Base-by-base conservation (phyloP, 208 protist species). In the Trypanosoma rangeli region DNA sequence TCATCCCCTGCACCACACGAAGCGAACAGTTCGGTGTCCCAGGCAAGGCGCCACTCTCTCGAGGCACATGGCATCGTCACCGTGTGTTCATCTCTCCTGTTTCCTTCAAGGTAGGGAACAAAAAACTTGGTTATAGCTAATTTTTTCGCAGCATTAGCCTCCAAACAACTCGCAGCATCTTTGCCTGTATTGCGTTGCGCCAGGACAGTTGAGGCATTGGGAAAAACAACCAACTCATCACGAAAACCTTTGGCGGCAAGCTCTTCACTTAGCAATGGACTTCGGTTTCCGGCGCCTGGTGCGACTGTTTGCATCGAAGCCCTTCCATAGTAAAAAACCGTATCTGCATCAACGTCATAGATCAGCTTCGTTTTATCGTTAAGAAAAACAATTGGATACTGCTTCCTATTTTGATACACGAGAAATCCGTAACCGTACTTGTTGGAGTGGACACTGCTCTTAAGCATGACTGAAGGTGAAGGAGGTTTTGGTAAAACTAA, bases 321-420 rank as follows among this genome's bases (percentile, higher is more conserved):
- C 0, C 79, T 74, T 50, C 58, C 66, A 52, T 79, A 81, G 53
- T 85, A 85, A 31, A 70, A 66, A 31, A 74, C 80, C 20, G 59
- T 76, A 50, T 87, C 78, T 22, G 60, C 60, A 24, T 28, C 42
- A 44, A 54, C 33, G 55, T 82, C 68, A 59, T 72, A 78, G 5
- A 86, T 54, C 20, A 89, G 57, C 50, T 89, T 89, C 3, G 84
- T 84, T 50, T 76, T 73, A 73, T 89, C 84, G 62, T 89, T 89
- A 26, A 89, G 69, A 65, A 86, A 72, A 37, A 79, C 66, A 31
- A 50, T 53, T 33, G 74, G 61, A 35, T 71, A 59, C 16, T 64
- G 62, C 29, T 63, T 70, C 10, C 72, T 71, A 53, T 53, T 10
- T 44, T 60, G 42, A 37, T 64, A 35, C 1, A 68, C 33, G 49